Evolutionary conservation across 2,329 filamentous ascomycete genomes (phyloP), one percentile per base, ranked within the genome.

Genomic region (Bipolaris cookei): DNA sequence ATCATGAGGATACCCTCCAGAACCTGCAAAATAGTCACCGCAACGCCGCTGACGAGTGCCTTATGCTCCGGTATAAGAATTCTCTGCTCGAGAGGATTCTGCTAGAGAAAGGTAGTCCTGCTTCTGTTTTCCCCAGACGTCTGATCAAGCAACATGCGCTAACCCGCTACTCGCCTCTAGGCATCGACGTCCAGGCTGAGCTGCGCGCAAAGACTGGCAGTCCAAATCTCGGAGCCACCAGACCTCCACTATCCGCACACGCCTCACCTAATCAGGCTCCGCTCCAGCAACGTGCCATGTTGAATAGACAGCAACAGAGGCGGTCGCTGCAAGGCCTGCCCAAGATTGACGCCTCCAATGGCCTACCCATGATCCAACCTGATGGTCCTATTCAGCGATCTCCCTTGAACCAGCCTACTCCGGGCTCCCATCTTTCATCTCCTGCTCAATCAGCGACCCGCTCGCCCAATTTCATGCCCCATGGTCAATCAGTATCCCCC

Each of bases 1-100:
- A 95, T 68, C 94, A 98, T 83, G 95, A 99, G 79, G 92, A 96
- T 70, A 94, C 92, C 69, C 83, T 98, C 54, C 91, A 96, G 69
- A 96, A 88, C 71, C 84, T 99, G 58, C 95, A 98, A 79, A 90
- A 94, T 72, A 96, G 92, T 65, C 95, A 98, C 75, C 91, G 95
- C 69, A 93, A 88, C 71, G 95, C 95, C 56, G 92, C 94, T 56
- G 95, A 98, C 77, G 95, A 98, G 79, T 98, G 95, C 76, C 80
- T 98, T 72, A 98, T 99, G 95, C 84, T 99, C 69, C 90, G 95
- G 57, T 99, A 98, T 79, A 98, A 98, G 82, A 99, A 98, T 77
- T 98, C 95, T 38, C 82, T 98, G 46, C 85, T 99, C 34, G 95
- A 99, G 80, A 88, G 95, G 57, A 96, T 99, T 72, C 84, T 99